phyloP scores from a whole-genome alignment of 2,329 filamentous ascomycete genomes.

The Fusarium subtropicale region DNA sequence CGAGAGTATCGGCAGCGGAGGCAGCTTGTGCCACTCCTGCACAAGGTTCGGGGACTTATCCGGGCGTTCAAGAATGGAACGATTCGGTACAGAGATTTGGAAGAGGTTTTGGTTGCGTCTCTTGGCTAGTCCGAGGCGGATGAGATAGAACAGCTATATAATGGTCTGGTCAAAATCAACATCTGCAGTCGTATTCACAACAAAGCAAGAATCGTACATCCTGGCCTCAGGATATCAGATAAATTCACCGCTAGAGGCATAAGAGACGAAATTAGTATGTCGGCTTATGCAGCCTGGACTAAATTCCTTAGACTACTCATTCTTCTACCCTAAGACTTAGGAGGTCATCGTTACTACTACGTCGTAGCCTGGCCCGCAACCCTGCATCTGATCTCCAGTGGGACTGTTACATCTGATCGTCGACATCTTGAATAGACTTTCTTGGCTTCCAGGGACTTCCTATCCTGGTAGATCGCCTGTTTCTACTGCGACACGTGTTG shows the following conservation, averaged over 20 bases:
- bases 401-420: background rate
- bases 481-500: background rate
- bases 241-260: no score
- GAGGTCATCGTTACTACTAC: no score
- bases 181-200: background rate
- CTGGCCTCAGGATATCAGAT: no score
- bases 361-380: no score
- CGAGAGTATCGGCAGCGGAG: background rate
- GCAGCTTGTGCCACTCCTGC: background rate
- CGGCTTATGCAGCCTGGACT: no score
- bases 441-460: background rate
- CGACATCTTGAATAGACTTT: background rate
- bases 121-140: background rate
- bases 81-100: background rate
- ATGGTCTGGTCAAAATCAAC: background rate
- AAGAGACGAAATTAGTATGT: no score
- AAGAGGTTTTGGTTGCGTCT: background rate
- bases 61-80: constrained; percentile 23
- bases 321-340: no score
- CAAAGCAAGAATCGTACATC: background rate
- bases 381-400: background rate
- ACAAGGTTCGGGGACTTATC: constrained; percentile 10
- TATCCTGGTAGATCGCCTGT: background rate
- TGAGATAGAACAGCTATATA: background rate
- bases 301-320: no score